Evolutionary conservation across 2,329 filamentous ascomycete genomes (phyloP).

Genomic region (Immersiporthe knoxdaviesiana): DNA sequence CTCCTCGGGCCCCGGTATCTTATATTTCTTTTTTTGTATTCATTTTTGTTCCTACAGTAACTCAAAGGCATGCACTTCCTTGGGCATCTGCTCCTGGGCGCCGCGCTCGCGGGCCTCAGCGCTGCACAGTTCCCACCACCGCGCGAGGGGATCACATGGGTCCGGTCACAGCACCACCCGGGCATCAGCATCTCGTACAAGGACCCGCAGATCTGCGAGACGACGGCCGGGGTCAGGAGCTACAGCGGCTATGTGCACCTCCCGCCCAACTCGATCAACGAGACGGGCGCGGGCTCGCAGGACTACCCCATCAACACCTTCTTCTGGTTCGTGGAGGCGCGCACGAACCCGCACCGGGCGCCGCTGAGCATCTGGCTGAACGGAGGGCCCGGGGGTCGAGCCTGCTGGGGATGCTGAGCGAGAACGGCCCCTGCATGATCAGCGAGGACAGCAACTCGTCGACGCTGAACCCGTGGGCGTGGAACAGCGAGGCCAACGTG

Average conservation of each 20-base stretch:
- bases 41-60: too few species aligned
- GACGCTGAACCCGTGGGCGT: slow-evolving; percentile 58
- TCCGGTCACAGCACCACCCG: slow-evolving; percentile 48
- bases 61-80: background rate
- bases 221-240: slow-evolving; percentile 67
- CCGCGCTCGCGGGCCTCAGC: slow-evolving; percentile 12
- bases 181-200: slow-evolving; percentile 72
- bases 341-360: slow-evolving; percentile 34
- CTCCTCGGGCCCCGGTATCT: background rate
- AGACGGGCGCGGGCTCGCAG: slow-evolving; percentile 30
- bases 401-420: slow-evolving; percentile 56
- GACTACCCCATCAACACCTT: slow-evolving; percentile 64
- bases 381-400: slow-evolving; percentile 62
- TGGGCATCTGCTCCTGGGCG: slow-evolving; percentile 11
- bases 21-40: too few species aligned
- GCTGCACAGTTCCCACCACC: slow-evolving; percentile 28
- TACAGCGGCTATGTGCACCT: slow-evolving; percentile 64
- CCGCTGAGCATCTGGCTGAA: slow-evolving; percentile 45
- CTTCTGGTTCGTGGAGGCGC: slow-evolving; percentile 67
- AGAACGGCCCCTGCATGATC: slow-evolving; percentile 57
- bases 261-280: slow-evolving; percentile 46
- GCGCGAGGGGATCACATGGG: slow-evolving; percentile 25
- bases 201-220: slow-evolving; percentile 61
- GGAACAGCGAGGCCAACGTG: slow-evolving; percentile 64
- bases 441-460: slow-evolving; percentile 55